Evolutionary conservation across 1,284 basidiomycete genomes (phyloP).

Genomic region (Sporisorium iseilematis-ciliati): DNA sequence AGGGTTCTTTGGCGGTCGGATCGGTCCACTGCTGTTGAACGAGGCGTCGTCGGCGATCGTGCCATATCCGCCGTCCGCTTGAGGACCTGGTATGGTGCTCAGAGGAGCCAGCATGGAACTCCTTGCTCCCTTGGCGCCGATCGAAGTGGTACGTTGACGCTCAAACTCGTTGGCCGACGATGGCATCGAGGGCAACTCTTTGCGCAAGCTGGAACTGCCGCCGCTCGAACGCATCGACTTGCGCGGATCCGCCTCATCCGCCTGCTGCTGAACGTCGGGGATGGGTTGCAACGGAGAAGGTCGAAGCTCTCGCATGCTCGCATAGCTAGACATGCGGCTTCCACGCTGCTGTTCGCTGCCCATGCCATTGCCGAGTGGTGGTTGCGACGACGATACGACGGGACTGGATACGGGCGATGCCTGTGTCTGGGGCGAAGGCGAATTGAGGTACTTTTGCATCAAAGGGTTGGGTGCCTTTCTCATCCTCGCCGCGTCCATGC

Average conservation of each 20-base stretch:
- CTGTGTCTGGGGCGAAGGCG: conserved; percentile 41
- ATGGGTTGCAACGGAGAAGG: conserved; percentile 28
- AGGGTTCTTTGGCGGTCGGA: conserved; percentile 41
- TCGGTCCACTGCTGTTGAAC: conserved; percentile 17
- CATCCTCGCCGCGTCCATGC: conserved; percentile 20
- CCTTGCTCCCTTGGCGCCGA: conserved; percentile 12
- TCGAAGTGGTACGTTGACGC: conserved; percentile 19
- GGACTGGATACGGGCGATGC: conserved; percentile 18
- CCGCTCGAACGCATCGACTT: conserved; percentile 24
- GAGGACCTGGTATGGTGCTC: conserved; percentile 1
- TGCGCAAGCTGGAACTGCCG: conserved; percentile 27
- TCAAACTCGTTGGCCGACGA: conserved; percentile 8
- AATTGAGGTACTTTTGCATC: conserved; percentile 51
- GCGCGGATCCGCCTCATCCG: conserved; percentile 12
- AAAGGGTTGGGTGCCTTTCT: conserved; percentile 38
- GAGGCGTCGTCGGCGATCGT: conserved; percentile 28
- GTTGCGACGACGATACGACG: conserved; percentile 4
- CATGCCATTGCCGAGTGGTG: conserved; percentile 5
- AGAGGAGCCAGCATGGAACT: conserved; percentile 33
- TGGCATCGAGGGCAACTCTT: conserved; percentile 46
- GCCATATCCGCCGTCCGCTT: conserved; percentile 12
- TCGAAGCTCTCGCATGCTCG: conserved; percentile 30
- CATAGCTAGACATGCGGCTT: conserved; percentile 34
- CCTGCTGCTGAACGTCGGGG: conserved; percentile 20
- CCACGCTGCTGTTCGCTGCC: conserved; percentile 7